Evolutionary conservation across 805 yeast genomes (phyloP).

Genomic region (Lachancea nothofagi): DNA sequence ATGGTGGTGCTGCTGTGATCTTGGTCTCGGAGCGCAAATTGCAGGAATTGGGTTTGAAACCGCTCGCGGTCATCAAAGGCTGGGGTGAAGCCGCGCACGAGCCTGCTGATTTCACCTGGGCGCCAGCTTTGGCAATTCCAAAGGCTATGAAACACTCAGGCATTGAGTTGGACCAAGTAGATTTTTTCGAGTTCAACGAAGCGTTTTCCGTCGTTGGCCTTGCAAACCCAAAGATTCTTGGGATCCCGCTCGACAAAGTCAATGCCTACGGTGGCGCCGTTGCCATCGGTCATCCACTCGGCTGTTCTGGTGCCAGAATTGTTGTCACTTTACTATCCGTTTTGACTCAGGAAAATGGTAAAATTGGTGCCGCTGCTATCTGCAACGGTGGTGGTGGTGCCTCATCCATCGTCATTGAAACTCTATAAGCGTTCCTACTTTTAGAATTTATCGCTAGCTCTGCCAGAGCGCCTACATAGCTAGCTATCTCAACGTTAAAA

Average conservation of each 20-base stretch:
- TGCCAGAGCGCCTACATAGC: constrained; percentile 1
- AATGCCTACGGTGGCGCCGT: constrained; percentile 96
- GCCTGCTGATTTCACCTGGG: constrained; percentile 93
- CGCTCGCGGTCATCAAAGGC: constrained; percentile 81
- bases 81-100: constrained; percentile 99
- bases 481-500: too few relatives aligned
- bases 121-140: constrained; percentile 93
- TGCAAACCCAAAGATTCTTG: constrained; percentile 73
- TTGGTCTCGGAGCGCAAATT: constrained; percentile 81
- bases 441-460: too few relatives aligned
- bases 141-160: constrained; percentile 90
- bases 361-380: constrained; percentile 89
- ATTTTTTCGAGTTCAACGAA: constrained; percentile 93
- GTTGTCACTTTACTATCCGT: constrained; percentile 81
- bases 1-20: constrained; percentile 95
- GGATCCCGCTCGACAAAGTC: constrained; percentile 58
- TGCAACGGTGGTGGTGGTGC: constrained; percentile 99
- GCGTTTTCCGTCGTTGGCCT: constrained; percentile 96
- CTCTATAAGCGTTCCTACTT: too few relatives aligned
- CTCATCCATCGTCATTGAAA: constrained; percentile 83
- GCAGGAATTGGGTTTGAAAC: constrained; percentile 79
- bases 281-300: constrained; percentile 91
- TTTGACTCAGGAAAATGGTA: constrained; percentile 77
- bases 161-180: constrained; percentile 58
- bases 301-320: constrained; percentile 93